phyloP scores from a whole-genome alignment of 805 yeast species.

The Metschnikowia gruessii region DNA sequence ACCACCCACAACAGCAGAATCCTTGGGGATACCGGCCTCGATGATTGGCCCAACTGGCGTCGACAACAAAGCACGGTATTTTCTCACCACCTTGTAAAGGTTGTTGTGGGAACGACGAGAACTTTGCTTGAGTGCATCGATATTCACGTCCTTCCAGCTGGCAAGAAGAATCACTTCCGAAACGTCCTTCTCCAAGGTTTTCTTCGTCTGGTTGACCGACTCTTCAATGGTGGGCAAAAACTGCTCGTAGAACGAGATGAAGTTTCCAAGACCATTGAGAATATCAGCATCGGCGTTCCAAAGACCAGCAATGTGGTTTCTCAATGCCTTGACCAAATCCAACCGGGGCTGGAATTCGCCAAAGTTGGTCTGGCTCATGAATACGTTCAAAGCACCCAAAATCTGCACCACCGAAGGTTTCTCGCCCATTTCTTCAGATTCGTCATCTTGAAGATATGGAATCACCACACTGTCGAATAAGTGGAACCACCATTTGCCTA shows the following conservation, averaged over 20 bases:
- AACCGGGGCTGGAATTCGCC: constrained; percentile 73
- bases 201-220: constrained; percentile 44
- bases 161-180: constrained; percentile 84
- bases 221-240: constrained; percentile 52
- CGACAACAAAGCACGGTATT: constrained; percentile 64
- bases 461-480: constrained; percentile 76
- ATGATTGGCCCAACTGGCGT: constrained; percentile 52
- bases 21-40: constrained; percentile 51
- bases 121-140: constrained; percentile 90
- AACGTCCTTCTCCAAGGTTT: constrained; percentile 69
- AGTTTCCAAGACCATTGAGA: constrained; percentile 49
- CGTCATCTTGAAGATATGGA: constrained; percentile 35
- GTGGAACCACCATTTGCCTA: constrained; percentile 90
- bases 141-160: constrained; percentile 95
- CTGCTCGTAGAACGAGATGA: constrained; percentile 63
- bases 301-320: constrained; percentile 40
- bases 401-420: constrained; percentile 22
- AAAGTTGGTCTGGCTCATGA: constrained; percentile 67
- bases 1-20: constrained; percentile 4
- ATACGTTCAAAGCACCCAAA: constrained; percentile 64
- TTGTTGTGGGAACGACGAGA: constrained; percentile 84
- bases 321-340: constrained; percentile 60
- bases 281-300: constrained; percentile 23
- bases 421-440: constrained; percentile 25
- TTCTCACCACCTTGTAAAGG: constrained; percentile 78